These are phyloP conservation scores for Penicillium brevicompactum DNA, from an alignment of 2,329 filamentous ascomycete species.

Conservation along the genomic window DNA sequence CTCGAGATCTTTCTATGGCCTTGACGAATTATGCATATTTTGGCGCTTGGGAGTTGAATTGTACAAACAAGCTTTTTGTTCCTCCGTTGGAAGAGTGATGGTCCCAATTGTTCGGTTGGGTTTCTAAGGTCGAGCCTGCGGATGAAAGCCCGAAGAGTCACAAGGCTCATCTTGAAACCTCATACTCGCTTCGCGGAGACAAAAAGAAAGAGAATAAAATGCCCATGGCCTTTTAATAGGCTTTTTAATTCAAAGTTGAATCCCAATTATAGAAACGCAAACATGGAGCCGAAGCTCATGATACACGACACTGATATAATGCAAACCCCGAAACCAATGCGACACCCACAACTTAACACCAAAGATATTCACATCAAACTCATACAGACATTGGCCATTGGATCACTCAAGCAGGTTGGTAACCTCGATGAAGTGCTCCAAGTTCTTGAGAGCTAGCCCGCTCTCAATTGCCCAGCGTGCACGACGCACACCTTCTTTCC, in stretches of 20 bases:
- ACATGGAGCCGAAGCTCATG: neutral
- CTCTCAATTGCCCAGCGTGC: constrained; percentile 87
- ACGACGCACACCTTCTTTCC: constrained; percentile 91
- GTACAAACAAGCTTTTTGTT: constrained; percentile 7
- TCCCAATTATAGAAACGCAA: neutral
- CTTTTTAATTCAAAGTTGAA: neutral
- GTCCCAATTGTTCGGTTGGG: neutral
- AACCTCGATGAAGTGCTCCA: constrained; percentile 79
- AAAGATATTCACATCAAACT: neutral
- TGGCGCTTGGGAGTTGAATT: constrained; percentile 35
- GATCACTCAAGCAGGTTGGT: constrained; percentile 61
- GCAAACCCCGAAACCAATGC: neutral
- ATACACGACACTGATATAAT: neutral
- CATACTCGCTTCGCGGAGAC: neutral
- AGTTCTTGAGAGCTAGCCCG: constrained; percentile 80
- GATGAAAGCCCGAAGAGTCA: neutral
- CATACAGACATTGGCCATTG: neutral
- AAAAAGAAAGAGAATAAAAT: neutral
- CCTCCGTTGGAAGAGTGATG: constrained; percentile 2
- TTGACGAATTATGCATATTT: constrained; percentile 33
- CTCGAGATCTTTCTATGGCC: constrained; percentile 12
- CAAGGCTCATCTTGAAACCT: neutral
- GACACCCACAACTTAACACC: neutral
- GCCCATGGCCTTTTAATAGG: neutral
- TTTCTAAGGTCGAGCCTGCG: neutral